A percentile compares a stretch with the other conserved stretches of the same genome.
Evolutionary conservation across 805 yeast species (phyloP).

Genomic region (Candida montana): DNA sequence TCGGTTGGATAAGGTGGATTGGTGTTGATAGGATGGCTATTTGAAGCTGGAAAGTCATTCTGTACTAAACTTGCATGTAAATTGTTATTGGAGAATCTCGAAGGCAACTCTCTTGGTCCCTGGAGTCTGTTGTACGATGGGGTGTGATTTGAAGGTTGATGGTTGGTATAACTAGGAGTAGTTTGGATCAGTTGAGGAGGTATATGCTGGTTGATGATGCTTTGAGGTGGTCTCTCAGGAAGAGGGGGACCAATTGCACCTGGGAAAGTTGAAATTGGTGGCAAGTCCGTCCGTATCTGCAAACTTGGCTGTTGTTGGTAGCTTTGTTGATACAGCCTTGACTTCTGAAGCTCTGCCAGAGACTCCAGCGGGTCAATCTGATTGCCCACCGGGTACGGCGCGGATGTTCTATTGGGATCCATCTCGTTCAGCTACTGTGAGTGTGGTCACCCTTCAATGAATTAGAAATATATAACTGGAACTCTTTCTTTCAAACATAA

Average conservation of each 20-base stretch:
- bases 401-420: not conserved
- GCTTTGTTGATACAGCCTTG: not conserved
- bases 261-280: not conserved
- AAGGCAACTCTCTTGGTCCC: slow-evolving; percentile 23
- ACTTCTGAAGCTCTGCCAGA: not conserved
- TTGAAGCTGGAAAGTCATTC: not conserved
- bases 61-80: not conserved
- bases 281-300: slow-evolving; percentile 4
- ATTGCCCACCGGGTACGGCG: slow-evolving; percentile 5
- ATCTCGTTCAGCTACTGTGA: not conserved
- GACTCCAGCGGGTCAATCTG: slow-evolving; percentile 5
- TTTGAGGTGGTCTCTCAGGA: slow-evolving; percentile 20
- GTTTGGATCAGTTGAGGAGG: not conserved
- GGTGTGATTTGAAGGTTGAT: not conserved
- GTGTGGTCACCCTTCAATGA: too few relatives aligned
- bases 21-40: not conserved
- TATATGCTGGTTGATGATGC: slow-evolving; percentile 16
- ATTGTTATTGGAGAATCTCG: slow-evolving; percentile 7
- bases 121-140: slow-evolving; percentile 8
- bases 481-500: too few relatives aligned
- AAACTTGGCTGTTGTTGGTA: not conserved
- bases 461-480: too few relatives aligned
- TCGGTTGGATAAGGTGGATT: slow-evolving; percentile 5
- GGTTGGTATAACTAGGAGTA: not conserved
- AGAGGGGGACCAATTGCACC: slow-evolving; percentile 16